Evolutionary conservation across 257 asterid species (phyloP).

Genomic region (Gynochthodes officinalis): DNA sequence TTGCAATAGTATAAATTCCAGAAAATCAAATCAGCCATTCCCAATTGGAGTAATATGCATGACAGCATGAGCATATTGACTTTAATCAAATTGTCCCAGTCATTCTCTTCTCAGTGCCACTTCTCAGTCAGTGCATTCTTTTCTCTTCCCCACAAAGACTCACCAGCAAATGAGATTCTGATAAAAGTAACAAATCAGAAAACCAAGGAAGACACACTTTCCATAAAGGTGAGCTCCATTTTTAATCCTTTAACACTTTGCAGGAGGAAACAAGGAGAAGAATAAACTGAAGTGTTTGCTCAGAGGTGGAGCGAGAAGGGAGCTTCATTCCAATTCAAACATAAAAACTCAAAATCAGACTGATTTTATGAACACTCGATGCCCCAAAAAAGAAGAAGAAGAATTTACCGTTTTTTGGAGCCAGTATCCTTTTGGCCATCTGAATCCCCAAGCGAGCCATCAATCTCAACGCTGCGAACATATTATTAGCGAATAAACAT

Average conservation of each 20-base stretch:
- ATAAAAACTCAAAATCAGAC: background rate
- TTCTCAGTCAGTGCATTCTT: conserved; percentile 4
- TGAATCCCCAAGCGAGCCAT: conserved; percentile 64
- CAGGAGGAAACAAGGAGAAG: background rate
- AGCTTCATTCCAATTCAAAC: background rate
- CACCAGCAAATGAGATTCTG: conserved; percentile 4
- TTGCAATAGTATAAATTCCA: background rate
- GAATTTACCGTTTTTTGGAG: conserved; percentile 63
- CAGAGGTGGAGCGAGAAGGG: background rate
- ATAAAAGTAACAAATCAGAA: background rate
- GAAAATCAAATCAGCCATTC: conserved; percentile 1
- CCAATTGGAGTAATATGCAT: background rate
- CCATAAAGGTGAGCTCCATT: background rate
- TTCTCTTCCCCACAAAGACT: background rate
- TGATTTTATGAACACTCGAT: background rate
- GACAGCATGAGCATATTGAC: background rate
- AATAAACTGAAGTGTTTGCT: background rate
- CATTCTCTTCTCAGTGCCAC: conserved; percentile 10
- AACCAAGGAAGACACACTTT: background rate
- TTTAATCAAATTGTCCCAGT: conserved; percentile 4
- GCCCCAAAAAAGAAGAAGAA: conserved; percentile 10
- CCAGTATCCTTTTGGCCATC: conserved; percentile 53
- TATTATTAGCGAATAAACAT: conserved; percentile 16
- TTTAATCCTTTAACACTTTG: background rate
- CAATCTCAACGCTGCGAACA: conserved; percentile 55